Evolutionary conservation across 805 yeast genomes (phyloP), one percentile per base, ranked within the genome.

Genomic region (Yarrowia divulgata): DNA sequence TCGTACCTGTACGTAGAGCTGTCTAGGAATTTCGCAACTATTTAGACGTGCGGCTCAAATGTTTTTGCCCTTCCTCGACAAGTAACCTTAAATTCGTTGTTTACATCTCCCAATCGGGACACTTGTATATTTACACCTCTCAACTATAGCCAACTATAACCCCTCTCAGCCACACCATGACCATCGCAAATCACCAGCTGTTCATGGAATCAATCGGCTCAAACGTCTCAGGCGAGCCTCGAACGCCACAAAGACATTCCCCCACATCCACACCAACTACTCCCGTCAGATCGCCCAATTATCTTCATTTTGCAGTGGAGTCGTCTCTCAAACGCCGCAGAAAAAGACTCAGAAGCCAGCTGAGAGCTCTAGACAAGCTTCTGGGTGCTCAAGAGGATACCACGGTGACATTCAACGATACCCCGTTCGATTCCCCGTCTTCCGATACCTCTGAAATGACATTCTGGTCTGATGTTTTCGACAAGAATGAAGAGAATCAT

Each of bases 261-360:
- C 16, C 14, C 32, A 39, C 23, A 2, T 3, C 18, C 8, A 6
- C 13, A 10, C 19, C 46, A 7, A 3, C 39, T 5, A 34, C 57
- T 2, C 39, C 40, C 8, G 16, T 6, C 16, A 50, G 9, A n/a
- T 18, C 57, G 2, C 43, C 34, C 4, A 43, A 57, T 9, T 57
- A 57, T 13, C 64, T 57, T 5, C 64, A 42, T 29, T 42, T 42
- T 29, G 64, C 64, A 1, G 29, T 32, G 0, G 64, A 57, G 8
- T 42, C 64, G 2, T 57, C 64, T 4, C 18, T 16, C 29, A n/a
- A 16, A 57, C 37, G 64, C 8, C 39, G 43, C 13, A 29, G 48
- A 42, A 57, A 57, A 9, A 40, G 64, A n/a, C 49, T 42, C n/a
- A 29, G 64, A 57, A 42, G 29, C 7, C 19, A 57, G 6, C 23